Evolutionary conservation across 2,329 filamentous ascomycete species (phyloP).

Genomic region (Aspergillus novoparasiticus): DNA sequence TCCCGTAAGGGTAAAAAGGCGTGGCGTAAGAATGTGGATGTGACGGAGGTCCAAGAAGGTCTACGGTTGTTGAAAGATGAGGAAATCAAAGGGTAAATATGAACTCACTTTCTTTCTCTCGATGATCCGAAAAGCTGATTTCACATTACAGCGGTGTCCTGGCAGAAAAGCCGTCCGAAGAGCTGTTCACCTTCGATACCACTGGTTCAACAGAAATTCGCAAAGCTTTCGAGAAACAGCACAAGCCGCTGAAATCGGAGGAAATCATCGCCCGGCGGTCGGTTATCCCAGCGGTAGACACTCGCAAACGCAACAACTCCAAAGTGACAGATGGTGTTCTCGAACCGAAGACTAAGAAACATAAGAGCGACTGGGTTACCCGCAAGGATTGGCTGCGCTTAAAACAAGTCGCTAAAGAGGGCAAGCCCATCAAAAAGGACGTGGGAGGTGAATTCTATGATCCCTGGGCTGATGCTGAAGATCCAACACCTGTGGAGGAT

Average conservation of each 20-base stretch:
- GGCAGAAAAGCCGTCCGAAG: slow-evolving; percentile 76
- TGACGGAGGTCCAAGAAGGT: slow-evolving; percentile 80
- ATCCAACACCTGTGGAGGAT: slow-evolving; percentile 47
- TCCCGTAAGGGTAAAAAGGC: slow-evolving; percentile 98
- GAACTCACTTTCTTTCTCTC: slow-evolving; percentile 1
- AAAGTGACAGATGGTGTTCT: slow-evolving; percentile 74
- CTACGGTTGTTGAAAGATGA: slow-evolving; percentile 84
- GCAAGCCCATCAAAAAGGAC: slow-evolving; percentile 50
- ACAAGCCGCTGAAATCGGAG: slow-evolving; percentile 83
- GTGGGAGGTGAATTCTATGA: slow-evolving; percentile 68
- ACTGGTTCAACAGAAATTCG: slow-evolving; percentile 68
- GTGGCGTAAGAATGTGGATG: slow-evolving; percentile 97
- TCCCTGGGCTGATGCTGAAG: slow-evolving; percentile 68
- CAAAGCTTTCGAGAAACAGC: slow-evolving; percentile 65
- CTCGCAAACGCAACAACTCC: slow-evolving; percentile 72
- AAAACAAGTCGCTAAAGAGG: slow-evolving; percentile 75
- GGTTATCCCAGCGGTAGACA: slow-evolving; percentile 74
- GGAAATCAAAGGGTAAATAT: slow-evolving; percentile 77
- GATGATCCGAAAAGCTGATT: slow-evolving; percentile 16
- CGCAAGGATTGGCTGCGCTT: slow-evolving; percentile 81
- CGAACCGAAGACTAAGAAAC: slow-evolving; percentile 68
- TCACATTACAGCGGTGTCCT: slow-evolving; percentile 70
- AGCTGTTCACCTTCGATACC: slow-evolving; percentile 84
- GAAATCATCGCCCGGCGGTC: slow-evolving; percentile 88
- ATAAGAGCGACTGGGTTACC: slow-evolving; percentile 77